Evolutionary conservation across 805 yeast species (phyloP).

Genomic region (Saccharomycopsis selenospora): DNA sequence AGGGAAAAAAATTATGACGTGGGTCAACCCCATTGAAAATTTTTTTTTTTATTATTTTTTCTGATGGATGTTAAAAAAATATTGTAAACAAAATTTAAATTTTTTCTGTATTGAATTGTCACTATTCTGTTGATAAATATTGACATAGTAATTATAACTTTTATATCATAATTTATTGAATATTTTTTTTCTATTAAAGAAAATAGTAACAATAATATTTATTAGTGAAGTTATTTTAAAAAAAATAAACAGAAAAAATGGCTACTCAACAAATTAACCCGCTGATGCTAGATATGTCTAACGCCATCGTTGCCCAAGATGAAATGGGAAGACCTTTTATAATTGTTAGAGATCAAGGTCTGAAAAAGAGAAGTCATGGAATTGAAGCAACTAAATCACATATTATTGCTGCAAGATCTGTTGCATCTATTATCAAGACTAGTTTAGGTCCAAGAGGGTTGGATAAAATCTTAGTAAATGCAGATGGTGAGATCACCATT

Average conservation of each 20-base stretch:
- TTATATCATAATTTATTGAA: too few relatives aligned
- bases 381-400: conserved; percentile 78
- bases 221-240: too few relatives aligned
- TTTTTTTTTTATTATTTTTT: too few relatives aligned
- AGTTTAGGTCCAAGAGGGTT: conserved; percentile 98
- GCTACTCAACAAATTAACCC: conserved; percentile 32
- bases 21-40: too few relatives aligned
- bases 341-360: conserved; percentile 82
- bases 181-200: too few relatives aligned
- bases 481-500: conserved; percentile 96
- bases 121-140: too few relatives aligned
- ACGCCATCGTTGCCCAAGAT: conserved; percentile 98
- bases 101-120: too few relatives aligned
- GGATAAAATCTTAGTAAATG: conserved; percentile 89
- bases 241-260: conserved; percentile 10
- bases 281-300: conserved; percentile 83
- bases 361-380: conserved; percentile 62
- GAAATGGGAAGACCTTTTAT: conserved; percentile 99
- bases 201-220: too few relatives aligned
- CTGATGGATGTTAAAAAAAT: too few relatives aligned
- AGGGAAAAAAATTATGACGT: too few relatives aligned
- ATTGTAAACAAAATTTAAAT: too few relatives aligned
- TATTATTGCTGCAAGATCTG: conserved; percentile 66
- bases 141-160: too few relatives aligned
- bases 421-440: conserved; percentile 74